Evolutionary conservation across 345 rosid genomes (phyloP).

Genomic region (Gossypium anomalum): DNA sequence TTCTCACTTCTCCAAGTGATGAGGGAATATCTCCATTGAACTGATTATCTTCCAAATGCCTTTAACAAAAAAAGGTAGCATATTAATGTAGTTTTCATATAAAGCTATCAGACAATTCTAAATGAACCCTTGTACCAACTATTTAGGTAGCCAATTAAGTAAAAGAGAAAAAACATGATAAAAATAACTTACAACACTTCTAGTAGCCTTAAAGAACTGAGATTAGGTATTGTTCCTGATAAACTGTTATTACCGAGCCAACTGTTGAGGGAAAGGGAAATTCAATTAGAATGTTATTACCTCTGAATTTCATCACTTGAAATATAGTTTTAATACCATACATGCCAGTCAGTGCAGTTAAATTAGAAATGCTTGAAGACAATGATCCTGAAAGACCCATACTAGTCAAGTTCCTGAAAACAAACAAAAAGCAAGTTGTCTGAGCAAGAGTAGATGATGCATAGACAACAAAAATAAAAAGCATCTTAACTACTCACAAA

Average conservation of each 20-base stretch:
- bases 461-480: background rate
- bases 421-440: background rate
- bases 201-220: constrained; percentile 51
- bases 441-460: constrained; percentile 2
- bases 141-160: background rate
- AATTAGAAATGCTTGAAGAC: constrained; percentile 45
- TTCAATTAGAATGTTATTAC: constrained; percentile 18
- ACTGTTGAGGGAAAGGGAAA: constrained; percentile 33
- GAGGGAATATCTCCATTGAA: constrained; percentile 60
- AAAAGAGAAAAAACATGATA: constrained; percentile 1
- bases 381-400: constrained; percentile 69
- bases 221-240: constrained; percentile 66
- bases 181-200: constrained; percentile 51
- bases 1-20: constrained; percentile 48
- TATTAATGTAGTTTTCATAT: constrained; percentile 8
- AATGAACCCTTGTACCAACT: background rate
- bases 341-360: constrained; percentile 82
- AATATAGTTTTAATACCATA: constrained; percentile 31
- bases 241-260: constrained; percentile 73
- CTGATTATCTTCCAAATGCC: constrained; percentile 80
- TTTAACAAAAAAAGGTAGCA: constrained; percentile 25
- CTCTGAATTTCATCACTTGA: background rate
- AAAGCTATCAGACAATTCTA: background rate
- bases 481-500: constrained; percentile 48
- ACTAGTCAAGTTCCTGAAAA: constrained; percentile 64